Evolutionary conservation across 306 rosid species (phyloP), one percentile per base, ranked within the genome.

Genomic region (Senna siamea): DNA sequence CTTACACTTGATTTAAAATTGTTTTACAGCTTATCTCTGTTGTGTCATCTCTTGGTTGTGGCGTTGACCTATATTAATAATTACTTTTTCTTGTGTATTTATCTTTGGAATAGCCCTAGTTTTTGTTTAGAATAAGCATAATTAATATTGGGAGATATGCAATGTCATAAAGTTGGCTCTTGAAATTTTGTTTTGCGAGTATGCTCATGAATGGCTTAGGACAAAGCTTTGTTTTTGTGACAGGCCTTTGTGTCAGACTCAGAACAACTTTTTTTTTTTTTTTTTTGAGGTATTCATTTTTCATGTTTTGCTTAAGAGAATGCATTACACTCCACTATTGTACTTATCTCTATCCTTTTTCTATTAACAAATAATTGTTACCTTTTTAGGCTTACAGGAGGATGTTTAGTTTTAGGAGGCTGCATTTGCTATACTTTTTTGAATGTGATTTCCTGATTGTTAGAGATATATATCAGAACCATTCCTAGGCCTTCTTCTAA

Each of bases 401-500:
- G 76, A 73, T 50, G 40, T 19, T 66, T 67, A 62, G 61, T 78
- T 73, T 55, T 38, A 4, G 18, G 74, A 44, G 37, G 43, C 70
- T 19, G 41, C 35, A 20, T 48, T 48, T 59, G 47, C 75, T 66
- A 38, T 32, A 3, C n/a, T n/a, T 1, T 37, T 35, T 0, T 72
- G 37, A 18, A 69, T 69, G 66, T 69, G 32, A 17, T 65, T 50
- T 78, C 35, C 52, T 63, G 32, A 20, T 54, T 61, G 40, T 13
- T 44, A 13, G 0, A 44, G n/a, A 44, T 44, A 44, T 44, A 44
- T 9, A 44, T 13, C 6, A 44, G 4, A 44, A 2, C 47, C 13
- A 26, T 26, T 48, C n/a, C n/a, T 43, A 14, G 48, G 15, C 48
- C 5, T 15, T 48, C 53, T 15, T 19, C 53, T 48, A 48, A 14